These are phyloP conservation scores for Nakaseomyces delphensis DNA, from an alignment of 1,139 yeast species.

Conservation along the genomic window DNA sequence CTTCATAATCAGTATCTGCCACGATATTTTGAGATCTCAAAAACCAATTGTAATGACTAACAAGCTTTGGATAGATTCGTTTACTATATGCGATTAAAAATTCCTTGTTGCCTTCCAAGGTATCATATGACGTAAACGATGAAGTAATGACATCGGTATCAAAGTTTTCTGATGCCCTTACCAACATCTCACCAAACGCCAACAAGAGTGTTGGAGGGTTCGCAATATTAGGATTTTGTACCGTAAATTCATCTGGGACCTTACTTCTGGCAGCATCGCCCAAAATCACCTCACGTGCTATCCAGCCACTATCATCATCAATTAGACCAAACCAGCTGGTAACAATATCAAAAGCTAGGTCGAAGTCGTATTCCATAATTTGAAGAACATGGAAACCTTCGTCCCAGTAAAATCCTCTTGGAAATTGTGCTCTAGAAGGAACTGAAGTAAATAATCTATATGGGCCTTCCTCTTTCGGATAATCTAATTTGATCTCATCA, in stretches of 20 bases:
- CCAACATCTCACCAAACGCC: slow-evolving; percentile 61
- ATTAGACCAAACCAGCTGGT: slow-evolving; percentile 82
- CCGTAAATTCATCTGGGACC: slow-evolving; percentile 79
- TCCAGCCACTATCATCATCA: slow-evolving; percentile 93
- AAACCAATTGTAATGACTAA: slow-evolving; percentile 79
- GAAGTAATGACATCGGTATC: slow-evolving; percentile 21
- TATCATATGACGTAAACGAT: slow-evolving; percentile 29
- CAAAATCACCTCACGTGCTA: slow-evolving; percentile 88
- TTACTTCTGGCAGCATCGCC: slow-evolving; percentile 86
- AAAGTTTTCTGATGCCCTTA: slow-evolving; percentile 34
- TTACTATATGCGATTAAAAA: slow-evolving; percentile 53
- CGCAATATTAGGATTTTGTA: slow-evolving; percentile 84
- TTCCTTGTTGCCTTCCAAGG: slow-evolving; percentile 48
- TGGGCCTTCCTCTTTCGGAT: slow-evolving; percentile 56
- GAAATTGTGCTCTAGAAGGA: slow-evolving; percentile 91
- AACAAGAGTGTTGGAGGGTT: slow-evolving; percentile 93
- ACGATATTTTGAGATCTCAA: slow-evolving; percentile 73
- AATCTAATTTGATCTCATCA: slow-evolving; percentile 43
- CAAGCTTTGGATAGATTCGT: slow-evolving; percentile 65
- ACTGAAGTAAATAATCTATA: slow-evolving; percentile 68
- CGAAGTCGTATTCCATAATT: slow-evolving; percentile 73
- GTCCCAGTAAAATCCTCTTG: slow-evolving; percentile 98
- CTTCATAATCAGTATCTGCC: slow-evolving; percentile 49
- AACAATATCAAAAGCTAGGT: slow-evolving; percentile 69
- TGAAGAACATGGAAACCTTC: slow-evolving; percentile 94